A percentile compares a stretch with the other conserved stretches of the same genome.
Evolutionary conservation across 2,329 filamentous ascomycete genomes (phyloP).

Genomic region (Akanthomyces uredinophilus): DNA sequence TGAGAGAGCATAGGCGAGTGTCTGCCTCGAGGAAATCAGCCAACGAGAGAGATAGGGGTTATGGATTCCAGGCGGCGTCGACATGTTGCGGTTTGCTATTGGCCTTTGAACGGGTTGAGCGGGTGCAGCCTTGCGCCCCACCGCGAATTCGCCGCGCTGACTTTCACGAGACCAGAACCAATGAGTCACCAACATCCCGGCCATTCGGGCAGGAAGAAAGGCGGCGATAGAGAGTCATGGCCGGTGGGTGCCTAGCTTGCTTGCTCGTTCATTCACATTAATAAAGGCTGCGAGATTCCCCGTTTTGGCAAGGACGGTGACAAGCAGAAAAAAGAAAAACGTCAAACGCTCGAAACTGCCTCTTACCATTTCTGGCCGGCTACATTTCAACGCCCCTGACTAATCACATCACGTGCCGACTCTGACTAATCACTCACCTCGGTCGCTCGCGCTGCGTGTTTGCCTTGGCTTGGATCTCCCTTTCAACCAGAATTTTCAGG

Average conservation of each 20-base stretch:
- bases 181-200: constrained; percentile 12
- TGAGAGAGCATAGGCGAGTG: neutral
- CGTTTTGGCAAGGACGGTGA: neutral
- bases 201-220: neutral
- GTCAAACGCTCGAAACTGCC: neutral
- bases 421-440: constrained; percentile 8
- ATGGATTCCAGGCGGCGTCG: neutral
- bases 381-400: neutral
- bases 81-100: neutral
- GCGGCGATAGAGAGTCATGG: neutral
- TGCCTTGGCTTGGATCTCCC: constrained; percentile 14
- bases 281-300: constrained; percentile 6
- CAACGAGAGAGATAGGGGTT: neutral
- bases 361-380: neutral
- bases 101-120: neutral
- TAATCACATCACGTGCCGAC: constrained; percentile 8
- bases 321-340: neutral
- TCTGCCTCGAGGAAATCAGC: neutral
- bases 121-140: constrained; percentile 3
- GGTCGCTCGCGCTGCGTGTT: constrained; percentile 7
- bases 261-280: neutral
- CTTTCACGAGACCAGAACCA: constrained; percentile 6
- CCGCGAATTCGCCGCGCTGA: neutral
- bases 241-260: constrained; percentile 11
- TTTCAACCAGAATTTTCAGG: constrained; percentile 35